Evolutionary conservation across 225 moss, liverwort and hornwort genomes (phyloP).

Genomic region (Ulota crispa): DNA sequence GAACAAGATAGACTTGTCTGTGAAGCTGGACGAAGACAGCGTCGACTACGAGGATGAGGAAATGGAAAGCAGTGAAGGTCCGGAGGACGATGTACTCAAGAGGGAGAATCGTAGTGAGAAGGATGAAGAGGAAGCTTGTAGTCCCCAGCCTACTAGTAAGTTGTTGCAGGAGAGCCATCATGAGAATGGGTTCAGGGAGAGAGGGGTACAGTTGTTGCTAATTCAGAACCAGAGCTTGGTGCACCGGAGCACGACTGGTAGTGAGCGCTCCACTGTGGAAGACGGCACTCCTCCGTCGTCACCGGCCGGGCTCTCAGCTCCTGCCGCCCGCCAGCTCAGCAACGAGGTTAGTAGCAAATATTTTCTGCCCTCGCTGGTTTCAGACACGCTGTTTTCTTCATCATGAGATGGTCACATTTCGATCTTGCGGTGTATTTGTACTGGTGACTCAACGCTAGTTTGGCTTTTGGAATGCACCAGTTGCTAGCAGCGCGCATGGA

Average conservation of each 20-base stretch:
- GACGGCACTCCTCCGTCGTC: constrained; percentile 52
- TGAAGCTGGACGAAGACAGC: constrained; percentile 56
- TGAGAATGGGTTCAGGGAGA: constrained; percentile 5
- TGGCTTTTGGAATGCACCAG: constrained; percentile 20
- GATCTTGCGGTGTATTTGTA: neutral
- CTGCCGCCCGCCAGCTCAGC: constrained; percentile 34
- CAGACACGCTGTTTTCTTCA: neutral
- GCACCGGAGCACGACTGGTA: constrained; percentile 28
- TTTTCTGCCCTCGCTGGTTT: neutral
- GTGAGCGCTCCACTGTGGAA: constrained; percentile 58
- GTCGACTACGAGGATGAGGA: constrained; percentile 54
- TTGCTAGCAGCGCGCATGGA: constrained; percentile 39
- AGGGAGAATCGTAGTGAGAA: constrained; percentile 1
- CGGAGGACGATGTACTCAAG: constrained; percentile 8
- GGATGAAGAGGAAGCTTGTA: constrained; percentile 41
- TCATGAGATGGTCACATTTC: neutral
- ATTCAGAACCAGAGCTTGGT: constrained; percentile 31
- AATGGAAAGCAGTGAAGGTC: constrained; percentile 45
- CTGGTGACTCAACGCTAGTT: neutral
- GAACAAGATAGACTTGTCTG: constrained; percentile 60
- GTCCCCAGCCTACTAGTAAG: constrained; percentile 11
- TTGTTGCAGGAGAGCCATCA: constrained; percentile 23
- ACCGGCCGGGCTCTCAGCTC: constrained; percentile 25
- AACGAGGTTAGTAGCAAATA: constrained; percentile 30
- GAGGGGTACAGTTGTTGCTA: constrained; percentile 20